These are phyloP conservation scores for Apiospora phragmitis DNA, from an alignment of 2,329 filamentous ascomycete genomes.

Conservation along the genomic window DNA sequence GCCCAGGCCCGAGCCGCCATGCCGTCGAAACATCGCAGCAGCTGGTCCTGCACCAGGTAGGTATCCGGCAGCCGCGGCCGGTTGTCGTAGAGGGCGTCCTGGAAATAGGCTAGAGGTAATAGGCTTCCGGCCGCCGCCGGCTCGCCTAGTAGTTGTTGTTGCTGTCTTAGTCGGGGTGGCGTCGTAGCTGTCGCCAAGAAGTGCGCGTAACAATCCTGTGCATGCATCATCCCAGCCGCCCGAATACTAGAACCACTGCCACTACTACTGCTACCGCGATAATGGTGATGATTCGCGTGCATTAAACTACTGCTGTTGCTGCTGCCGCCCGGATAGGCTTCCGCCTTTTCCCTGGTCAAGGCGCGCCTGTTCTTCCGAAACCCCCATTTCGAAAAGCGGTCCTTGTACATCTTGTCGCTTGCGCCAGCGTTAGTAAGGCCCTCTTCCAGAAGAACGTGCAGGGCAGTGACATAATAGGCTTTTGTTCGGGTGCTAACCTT, in stretches of 20 bases:
- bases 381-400: background rate
- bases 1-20: background rate
- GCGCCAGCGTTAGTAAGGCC: constrained; percentile 2
- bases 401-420: constrained; percentile 9
- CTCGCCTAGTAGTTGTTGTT: background rate
- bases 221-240: background rate
- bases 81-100: background rate
- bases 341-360: background rate
- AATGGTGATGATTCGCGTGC: background rate
- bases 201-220: background rate
- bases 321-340: background rate
- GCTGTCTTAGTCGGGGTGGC: background rate
- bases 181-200: background rate
- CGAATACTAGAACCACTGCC: background rate
- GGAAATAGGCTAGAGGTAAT: background rate
- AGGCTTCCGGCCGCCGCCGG: background rate
- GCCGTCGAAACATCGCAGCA: background rate
- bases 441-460: background rate
- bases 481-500: constrained; percentile 1
- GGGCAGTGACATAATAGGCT: background rate
- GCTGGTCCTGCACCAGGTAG: background rate
- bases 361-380: background rate
- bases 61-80: constrained; percentile 1
- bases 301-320: background rate
- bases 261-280: background rate